Evolutionary conservation across 352 stramenopile genomes (phyloP), one percentile per base, ranked within the genome.

Genomic region (Globisporangium nagaii): DNA sequence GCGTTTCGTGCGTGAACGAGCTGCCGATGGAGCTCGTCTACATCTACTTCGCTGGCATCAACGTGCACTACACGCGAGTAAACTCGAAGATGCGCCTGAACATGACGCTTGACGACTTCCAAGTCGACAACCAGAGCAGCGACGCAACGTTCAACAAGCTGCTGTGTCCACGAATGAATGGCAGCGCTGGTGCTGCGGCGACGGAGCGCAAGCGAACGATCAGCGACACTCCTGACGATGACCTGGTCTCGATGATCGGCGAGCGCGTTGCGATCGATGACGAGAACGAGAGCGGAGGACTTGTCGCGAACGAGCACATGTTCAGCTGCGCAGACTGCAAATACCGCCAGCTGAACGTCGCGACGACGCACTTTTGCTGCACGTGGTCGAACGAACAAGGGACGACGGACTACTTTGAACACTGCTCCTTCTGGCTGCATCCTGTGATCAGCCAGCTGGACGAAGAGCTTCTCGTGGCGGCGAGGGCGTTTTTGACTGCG

Each of bases 371-470:
- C 35, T 95, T 95, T 44, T 95, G 85, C 52, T 95, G 85, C 53
- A 88, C 79, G 17, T 95, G 85, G 85, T 93, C 83, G 34, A 93
- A 93, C 51, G 85, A 95, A 55, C 85, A 95, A 57, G 85, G 83
- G 20, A 90, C 71, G 35, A 95, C 85, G 2, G 85, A 93, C 53
- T 95, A 95, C 63, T 95, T 93, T 44, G 86, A 95, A 65, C 84
- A 95, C 60, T 95, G 73, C 49, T 94, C 81, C 5, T 89, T 94
- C 40, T 93, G 83, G 79, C 59, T 94, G 53, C 86, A 90, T 46
- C 86, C 86, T 15, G 74, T 95, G 28, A 88, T 90, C 40, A 82
- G 79, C 22, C 84, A 94, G 47, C 43, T 95, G 15, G 86, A 95
- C 41, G 86, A 95, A 85, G 86, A 95, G 27, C 52, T 93, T 0